phyloP scores from a whole-genome alignment of 1,139 yeast species.

The Sugiyamaella pinicola region DNA sequence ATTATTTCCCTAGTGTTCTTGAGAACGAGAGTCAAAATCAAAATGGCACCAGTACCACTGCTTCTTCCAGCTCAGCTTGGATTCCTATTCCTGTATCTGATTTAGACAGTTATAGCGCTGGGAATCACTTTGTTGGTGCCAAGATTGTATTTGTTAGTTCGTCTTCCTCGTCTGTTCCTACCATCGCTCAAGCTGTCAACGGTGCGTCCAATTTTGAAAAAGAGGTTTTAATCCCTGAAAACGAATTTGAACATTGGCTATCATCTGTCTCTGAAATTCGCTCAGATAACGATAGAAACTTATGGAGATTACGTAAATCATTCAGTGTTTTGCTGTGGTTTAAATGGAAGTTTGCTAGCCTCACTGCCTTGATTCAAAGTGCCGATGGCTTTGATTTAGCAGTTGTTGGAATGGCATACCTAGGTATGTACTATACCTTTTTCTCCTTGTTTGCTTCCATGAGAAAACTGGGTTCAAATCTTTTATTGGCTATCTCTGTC shows the following conservation, averaged over 20 bases:
- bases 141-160: constrained; percentile 33
- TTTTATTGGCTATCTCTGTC: constrained; percentile 88
- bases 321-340: constrained; percentile 67
- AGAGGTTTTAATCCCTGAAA: constrained; percentile 49
- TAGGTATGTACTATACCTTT: constrained; percentile 89
- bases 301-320: constrained; percentile 64
- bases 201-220: constrained; percentile 42
- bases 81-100: constrained; percentile 12
- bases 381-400: constrained; percentile 89
- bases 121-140: constrained; percentile 28
- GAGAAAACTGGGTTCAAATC: constrained; percentile 78
- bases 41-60: neutral
- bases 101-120: constrained; percentile 2
- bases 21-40: neutral
- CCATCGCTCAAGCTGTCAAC: constrained; percentile 24
- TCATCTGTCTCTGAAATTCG: constrained; percentile 44
- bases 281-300: constrained; percentile 56
- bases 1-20: constrained; percentile 15
- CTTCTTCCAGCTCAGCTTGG: constrained; percentile 18
- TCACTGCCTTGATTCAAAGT: constrained; percentile 60
- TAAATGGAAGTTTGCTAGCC: constrained; percentile 49
- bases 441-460: constrained; percentile 76
- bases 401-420: constrained; percentile 77
- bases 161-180: constrained; percentile 15
- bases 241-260: constrained; percentile 41